These are phyloP conservation scores for Taphrina confusa DNA, from an alignment of 1,139 yeast species.

Conservation along the genomic window DNA sequence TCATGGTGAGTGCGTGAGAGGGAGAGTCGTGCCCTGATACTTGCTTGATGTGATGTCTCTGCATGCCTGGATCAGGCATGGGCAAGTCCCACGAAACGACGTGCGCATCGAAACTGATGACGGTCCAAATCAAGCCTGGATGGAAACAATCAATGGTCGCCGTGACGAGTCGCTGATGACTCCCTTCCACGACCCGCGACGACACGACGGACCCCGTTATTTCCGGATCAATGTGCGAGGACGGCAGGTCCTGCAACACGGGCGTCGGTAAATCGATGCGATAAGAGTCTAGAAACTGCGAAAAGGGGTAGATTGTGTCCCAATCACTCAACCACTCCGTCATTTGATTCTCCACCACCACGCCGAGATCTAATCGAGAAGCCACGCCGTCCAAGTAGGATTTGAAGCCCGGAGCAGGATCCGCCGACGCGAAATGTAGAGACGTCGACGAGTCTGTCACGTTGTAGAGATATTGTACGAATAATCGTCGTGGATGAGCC, in stretches of 20 bases:
- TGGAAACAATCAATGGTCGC: constrained; percentile 12
- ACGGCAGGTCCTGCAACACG: constrained; percentile 19
- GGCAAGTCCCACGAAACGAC: constrained; percentile 34
- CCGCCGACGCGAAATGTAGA: constrained; percentile 35
- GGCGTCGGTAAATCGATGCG: constrained; percentile 31
- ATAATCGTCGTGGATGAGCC: constrained; percentile 36
- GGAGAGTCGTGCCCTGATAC: constrained; percentile 23
- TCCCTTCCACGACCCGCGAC: background rate
- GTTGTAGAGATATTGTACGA: constrained; percentile 34
- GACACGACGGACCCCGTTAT: constrained; percentile 6
- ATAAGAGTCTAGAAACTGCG: constrained; percentile 34
- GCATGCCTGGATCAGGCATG: constrained; percentile 9
- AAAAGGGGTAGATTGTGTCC: constrained; percentile 37
- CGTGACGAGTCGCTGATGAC: background rate
- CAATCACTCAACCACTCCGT: constrained; percentile 36
- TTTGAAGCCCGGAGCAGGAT: constrained; percentile 34
- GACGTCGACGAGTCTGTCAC: constrained; percentile 31
- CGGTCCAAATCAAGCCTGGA: constrained; percentile 37
- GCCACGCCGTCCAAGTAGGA: constrained; percentile 19
- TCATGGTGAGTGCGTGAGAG: constrained; percentile 9
- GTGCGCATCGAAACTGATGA: constrained; percentile 35
- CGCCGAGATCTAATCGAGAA: constrained; percentile 17
- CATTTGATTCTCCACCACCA: constrained; percentile 16
- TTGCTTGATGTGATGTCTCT: constrained; percentile 35
- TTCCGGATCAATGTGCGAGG: constrained; percentile 16